Evolutionary conservation across 2,329 filamentous ascomycete species (phyloP).

Genomic region (Bertia moriformis): DNA sequence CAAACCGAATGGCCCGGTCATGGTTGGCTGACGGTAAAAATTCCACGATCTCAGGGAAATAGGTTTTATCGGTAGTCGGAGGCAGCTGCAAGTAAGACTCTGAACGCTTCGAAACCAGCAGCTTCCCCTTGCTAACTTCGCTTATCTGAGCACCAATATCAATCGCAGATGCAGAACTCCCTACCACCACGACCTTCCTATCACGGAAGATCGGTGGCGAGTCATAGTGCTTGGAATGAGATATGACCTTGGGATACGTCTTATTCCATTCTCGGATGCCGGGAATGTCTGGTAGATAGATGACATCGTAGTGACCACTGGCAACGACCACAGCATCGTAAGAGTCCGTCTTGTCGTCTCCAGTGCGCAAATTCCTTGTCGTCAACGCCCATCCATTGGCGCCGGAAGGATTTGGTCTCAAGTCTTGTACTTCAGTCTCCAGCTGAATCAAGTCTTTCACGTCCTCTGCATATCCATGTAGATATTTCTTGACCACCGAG

Average conservation of each 20-base stretch:
- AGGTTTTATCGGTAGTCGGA: conserved; percentile 21
- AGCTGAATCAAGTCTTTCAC: conserved; percentile 34
- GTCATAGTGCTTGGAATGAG: conserved; percentile 42
- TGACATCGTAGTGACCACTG: conserved; percentile 30
- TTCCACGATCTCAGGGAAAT: conserved; percentile 32
- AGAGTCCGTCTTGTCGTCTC: conserved; percentile 12
- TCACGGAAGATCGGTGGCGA: conserved; percentile 28
- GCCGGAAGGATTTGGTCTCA: conserved; percentile 13
- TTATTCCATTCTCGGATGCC: conserved; percentile 24
- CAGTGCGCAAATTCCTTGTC: conserved; percentile 22
- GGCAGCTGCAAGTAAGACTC: conserved; percentile 25
- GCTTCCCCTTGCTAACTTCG: conserved; percentile 21
- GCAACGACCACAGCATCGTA: conserved; percentile 35
- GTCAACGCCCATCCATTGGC: conserved; percentile 27
- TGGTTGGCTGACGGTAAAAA: conserved; percentile 22
- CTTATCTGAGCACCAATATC: conserved; percentile 43
- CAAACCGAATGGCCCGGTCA: conserved; percentile 32
- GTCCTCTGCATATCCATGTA: conserved; percentile 37
- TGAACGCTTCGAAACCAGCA: conserved; percentile 33
- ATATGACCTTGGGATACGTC: conserved; percentile 20
- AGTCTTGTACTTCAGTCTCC: conserved; percentile 34
- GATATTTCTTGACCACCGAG: conserved; percentile 34
- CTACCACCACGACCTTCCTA: conserved; percentile 43
- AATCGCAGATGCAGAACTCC: conserved; percentile 44
- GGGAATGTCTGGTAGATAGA: conserved; percentile 24